phyloP scores from a whole-genome alignment of 176 grass and related monocot species.

The Triticum turgidum region DNA sequence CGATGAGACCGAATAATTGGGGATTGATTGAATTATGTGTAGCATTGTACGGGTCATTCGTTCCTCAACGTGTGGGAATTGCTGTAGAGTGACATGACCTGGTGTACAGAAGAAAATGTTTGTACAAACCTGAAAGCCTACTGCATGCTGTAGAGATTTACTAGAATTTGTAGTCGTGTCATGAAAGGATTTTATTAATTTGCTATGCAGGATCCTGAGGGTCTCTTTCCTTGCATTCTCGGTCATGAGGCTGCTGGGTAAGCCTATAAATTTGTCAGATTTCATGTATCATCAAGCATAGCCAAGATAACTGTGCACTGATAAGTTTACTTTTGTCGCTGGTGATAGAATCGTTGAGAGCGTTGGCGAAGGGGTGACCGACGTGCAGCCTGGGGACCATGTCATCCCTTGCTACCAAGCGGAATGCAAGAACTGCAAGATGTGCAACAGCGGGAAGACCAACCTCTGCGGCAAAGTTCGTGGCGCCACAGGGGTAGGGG shows the following conservation, averaged over 20 bases:
- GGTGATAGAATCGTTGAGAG: slow-evolving; percentile 79
- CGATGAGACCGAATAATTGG: not conserved
- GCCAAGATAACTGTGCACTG: not conserved
- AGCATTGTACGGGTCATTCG: not conserved
- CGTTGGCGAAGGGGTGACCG: slow-evolving; percentile 93
- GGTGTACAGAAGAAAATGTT: not conserved
- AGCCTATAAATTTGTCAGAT: not conserved
- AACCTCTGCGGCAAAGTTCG: slow-evolving; percentile 98
- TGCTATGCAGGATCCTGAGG: slow-evolving; percentile 82
- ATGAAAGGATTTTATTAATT: not conserved
- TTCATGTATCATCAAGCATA: not conserved
- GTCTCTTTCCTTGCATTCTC: slow-evolving; percentile 98
- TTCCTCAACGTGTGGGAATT: not conserved
- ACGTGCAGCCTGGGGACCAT: slow-evolving; percentile 90
- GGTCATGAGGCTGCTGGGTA: slow-evolving; percentile 97
- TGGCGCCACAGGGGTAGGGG: slow-evolving; percentile 67
- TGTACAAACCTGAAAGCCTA: not conserved
- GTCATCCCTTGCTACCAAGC: slow-evolving; percentile 99
- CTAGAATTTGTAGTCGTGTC: not conserved
- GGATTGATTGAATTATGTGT: not conserved
- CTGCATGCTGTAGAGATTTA: not conserved
- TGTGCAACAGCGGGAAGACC: slow-evolving; percentile 95
- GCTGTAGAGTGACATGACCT: not conserved
- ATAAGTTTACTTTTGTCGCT: not conserved
- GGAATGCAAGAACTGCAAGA: slow-evolving; percentile 89